Evolutionary conservation across 352 stramenopile genomes (phyloP).

Genomic region (Globisporangium camurandrum): DNA sequence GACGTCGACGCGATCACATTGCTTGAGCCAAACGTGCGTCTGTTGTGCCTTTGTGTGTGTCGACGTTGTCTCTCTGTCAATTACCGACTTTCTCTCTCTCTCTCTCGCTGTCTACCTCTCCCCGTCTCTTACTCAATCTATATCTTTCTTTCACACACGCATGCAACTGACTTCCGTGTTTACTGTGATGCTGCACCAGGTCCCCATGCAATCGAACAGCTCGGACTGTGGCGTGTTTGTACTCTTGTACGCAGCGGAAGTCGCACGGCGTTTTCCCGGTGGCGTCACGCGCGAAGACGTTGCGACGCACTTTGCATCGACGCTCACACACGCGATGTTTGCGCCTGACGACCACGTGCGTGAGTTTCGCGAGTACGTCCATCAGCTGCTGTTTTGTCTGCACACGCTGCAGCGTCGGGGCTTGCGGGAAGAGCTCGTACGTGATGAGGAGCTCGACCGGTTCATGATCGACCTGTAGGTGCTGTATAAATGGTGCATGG

Average conservation of each 20-base stretch:
- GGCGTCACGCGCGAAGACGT: conserved; percentile 51
- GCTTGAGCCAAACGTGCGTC: conserved; percentile 68
- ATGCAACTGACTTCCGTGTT: no score
- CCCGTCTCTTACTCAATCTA: neutral
- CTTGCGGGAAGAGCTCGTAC: conserved; percentile 31
- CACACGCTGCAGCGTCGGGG: conserved; percentile 46
- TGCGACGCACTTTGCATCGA: conserved; percentile 29
- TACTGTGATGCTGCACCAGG: conserved; percentile 20
- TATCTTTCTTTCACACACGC: no score
- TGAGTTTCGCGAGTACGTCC: conserved; percentile 75
- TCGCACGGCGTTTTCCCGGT: conserved; percentile 49
- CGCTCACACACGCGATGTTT: conserved; percentile 57
- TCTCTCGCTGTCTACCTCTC: neutral
- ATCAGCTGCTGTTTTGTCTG: conserved; percentile 69
- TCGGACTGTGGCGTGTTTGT: conserved; percentile 91
- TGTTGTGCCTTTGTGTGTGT: conserved; percentile 31
- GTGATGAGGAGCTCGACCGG: conserved; percentile 45
- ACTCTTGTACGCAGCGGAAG: conserved; percentile 68
- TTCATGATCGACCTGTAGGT: conserved; percentile 39
- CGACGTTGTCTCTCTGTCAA: neutral
- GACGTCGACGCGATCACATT: conserved; percentile 45
- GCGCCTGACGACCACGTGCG: conserved; percentile 43
- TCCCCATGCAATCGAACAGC: conserved; percentile 90
- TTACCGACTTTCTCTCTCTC: no score
- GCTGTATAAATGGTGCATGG: no score